A percentile compares a stretch with the other conserved stretches of the same genome.
Evolutionary conservation across 257 asterid genomes (phyloP).

Genomic region (Nemophila menziesii): DNA sequence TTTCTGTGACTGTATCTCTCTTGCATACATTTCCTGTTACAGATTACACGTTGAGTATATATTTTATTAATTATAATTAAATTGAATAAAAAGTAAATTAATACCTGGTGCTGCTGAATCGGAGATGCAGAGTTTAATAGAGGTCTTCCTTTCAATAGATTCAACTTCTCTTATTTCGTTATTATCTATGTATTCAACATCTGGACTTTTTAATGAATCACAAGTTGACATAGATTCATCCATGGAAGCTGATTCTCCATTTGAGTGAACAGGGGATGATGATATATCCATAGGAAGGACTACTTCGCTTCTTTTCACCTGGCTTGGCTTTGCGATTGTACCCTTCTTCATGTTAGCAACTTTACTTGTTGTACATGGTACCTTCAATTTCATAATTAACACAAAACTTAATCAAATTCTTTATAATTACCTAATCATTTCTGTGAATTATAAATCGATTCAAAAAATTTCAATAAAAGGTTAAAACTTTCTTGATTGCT

Average conservation of each 20-base stretch:
- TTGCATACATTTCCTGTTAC: slow-evolving; percentile 49
- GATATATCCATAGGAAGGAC: slow-evolving; percentile 24
- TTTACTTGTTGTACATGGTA: slow-evolving; percentile 53
- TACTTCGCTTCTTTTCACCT: slow-evolving; percentile 23
- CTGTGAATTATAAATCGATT: not conserved
- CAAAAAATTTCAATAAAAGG: not conserved
- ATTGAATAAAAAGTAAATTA: too few relatives aligned
- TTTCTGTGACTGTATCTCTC: slow-evolving; percentile 42
- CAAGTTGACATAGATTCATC: slow-evolving; percentile 85
- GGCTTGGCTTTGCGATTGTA: slow-evolving; percentile 30
- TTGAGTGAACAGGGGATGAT: slow-evolving; percentile 45
- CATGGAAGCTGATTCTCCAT: slow-evolving; percentile 51
- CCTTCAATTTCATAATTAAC: slow-evolving; percentile 29
- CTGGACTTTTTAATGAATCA: slow-evolving; percentile 76
- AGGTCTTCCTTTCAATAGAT: slow-evolving; percentile 55
- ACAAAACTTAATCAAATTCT: not conserved
- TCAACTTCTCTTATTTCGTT: slow-evolving; percentile 40
- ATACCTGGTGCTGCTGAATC: slow-evolving; percentile 49
- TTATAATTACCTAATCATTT: too few relatives aligned
- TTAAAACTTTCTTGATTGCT: not conserved
- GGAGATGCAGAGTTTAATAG: slow-evolving; percentile 51
- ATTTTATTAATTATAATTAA: too few relatives aligned
- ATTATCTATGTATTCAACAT: slow-evolving; percentile 72
- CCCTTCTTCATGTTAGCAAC: slow-evolving; percentile 58
- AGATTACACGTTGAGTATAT: too few relatives aligned